These are phyloP conservation scores for Pseudocercospora crystallina DNA, from an alignment of 2,329 filamentous ascomycete species.

Conservation along the genomic window DNA sequence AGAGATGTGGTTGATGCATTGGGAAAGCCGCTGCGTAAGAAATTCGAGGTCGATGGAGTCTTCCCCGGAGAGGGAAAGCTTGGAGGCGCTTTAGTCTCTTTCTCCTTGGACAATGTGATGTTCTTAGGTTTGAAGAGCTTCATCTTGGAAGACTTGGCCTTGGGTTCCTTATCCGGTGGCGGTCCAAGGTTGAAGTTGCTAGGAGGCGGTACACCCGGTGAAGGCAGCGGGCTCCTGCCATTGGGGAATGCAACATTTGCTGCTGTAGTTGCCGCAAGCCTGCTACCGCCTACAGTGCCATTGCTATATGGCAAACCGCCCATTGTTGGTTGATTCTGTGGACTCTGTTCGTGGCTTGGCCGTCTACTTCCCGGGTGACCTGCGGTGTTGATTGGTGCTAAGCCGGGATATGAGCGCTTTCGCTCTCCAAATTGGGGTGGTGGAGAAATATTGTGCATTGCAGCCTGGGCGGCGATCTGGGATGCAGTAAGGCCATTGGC, in stretches of 20 bases:
- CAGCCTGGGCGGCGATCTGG: constrained; percentile 77
- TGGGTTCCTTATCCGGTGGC: constrained; percentile 57
- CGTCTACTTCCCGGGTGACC: constrained; percentile 21
- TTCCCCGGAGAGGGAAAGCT: constrained; percentile 65
- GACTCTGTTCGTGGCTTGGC: constrained; percentile 33
- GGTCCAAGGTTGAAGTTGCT: constrained; percentile 19
- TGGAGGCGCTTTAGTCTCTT: constrained; percentile 62
- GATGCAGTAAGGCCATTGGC: constrained; percentile 58
- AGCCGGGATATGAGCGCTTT: constrained; percentile 73
- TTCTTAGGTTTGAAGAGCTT: constrained; percentile 79
- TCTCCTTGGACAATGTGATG: constrained; percentile 68
- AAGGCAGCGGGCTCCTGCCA: constrained; percentile 53
- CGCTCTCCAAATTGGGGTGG: constrained; percentile 40
- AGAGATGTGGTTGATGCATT: constrained; percentile 71
- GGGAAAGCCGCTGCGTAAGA: constrained; percentile 61
- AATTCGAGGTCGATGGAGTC: constrained; percentile 53
- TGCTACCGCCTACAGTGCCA: constrained; percentile 60
- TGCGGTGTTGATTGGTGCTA: constrained; percentile 50
- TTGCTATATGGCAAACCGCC: constrained; percentile 53
- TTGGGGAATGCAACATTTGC: constrained; percentile 70
- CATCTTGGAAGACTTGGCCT: constrained; percentile 71
- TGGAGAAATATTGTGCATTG: constrained; percentile 56
- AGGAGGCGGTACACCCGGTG: constrained; percentile 36
- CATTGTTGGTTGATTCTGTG: constrained; percentile 29
- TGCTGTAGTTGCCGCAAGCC: constrained; percentile 67